phyloP scores from a whole-genome alignment of 176 grass and related monocot genomes.

The Avena atlantica region DNA sequence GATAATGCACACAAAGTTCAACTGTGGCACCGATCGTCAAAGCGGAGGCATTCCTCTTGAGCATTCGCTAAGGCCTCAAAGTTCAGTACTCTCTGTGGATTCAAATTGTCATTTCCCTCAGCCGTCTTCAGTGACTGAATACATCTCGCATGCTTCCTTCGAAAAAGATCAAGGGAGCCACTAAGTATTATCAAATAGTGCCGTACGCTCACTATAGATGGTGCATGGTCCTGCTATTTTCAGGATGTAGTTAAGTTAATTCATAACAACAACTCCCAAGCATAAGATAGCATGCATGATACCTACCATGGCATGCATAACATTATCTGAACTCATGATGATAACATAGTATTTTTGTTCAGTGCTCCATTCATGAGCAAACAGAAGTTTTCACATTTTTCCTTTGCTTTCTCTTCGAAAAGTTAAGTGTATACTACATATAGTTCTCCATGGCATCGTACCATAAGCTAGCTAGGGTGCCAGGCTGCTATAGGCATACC shows the following conservation, averaged over 20 bases:
- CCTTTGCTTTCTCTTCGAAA: not conserved
- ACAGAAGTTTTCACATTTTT: not conserved
- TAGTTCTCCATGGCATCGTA: not conserved
- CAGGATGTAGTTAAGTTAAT: not conserved
- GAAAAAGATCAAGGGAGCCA: not conserved
- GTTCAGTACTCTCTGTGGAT: no score
- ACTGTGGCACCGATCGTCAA: no score
- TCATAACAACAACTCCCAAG: not conserved
- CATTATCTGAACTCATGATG: not conserved
- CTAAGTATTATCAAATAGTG: not conserved
- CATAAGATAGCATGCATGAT: not conserved
- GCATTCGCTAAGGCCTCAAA: no score
- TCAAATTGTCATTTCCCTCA: no score
- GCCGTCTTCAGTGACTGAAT: not conserved
- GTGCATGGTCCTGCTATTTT: not conserved
- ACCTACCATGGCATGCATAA: constrained; percentile 11
- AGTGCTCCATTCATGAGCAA: constrained; percentile 4
- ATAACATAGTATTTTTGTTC: constrained; percentile 10
- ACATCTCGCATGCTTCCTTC: not conserved
- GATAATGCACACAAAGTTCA: no score
- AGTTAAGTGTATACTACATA: not conserved
- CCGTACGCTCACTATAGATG: not conserved
- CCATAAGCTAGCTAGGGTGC: not conserved
- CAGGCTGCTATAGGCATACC: not conserved
- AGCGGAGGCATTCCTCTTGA: no score